Base-by-base conservation (phyloP, 768 basidiomycete species). In the Lactarius trivialis region DNA sequence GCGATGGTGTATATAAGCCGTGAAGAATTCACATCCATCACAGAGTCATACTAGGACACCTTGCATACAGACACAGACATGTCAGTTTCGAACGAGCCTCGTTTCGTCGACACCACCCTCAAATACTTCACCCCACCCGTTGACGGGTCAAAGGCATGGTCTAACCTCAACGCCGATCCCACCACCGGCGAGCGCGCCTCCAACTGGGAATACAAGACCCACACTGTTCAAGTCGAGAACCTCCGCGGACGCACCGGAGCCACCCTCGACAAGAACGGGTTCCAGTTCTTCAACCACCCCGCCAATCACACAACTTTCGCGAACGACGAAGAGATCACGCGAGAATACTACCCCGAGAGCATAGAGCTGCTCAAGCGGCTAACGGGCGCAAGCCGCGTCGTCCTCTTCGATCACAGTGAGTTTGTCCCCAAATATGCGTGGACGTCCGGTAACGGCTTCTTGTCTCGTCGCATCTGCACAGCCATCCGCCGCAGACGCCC, bases 351-450 rank as follows among this genome's bases (percentile, higher is more conserved):
- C 66, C 78, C 79, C 0, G 86, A 88, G 71, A 81, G 81, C 66
- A 73, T 77, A 19, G 80, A 81, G 68, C 73, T 85, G 48, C 70
- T 86, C 48, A 85, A 86, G 74, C 70, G 80, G 61, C 58, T 82
- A 11, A 85, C 85, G 0, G 84, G 86, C 3, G 86, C 85, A 0
- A 81, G 75, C 65, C 74, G 77, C 28, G 82, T 84, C 11, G 79
- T 85, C n/a, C 56, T 85, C 15, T 88, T 87, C 65, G 84, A 86
- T 66, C 85, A 86, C 68, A 85, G 85, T 83, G 60, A 58, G 83
- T 69, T 21, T 21, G n/a, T 36, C 28, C 26, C 15, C 21, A n/a
- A 14, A 14, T 8, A 56, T 54, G 28, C 14, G 36, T n/a, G 33
- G 24, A 7, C 8, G n/a, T 11, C 41, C 14, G 24, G 7, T 57